Conservation (phyloP, 2,329 filamentous ascomycete species). For the Talaromyces atroroseus region DNA sequence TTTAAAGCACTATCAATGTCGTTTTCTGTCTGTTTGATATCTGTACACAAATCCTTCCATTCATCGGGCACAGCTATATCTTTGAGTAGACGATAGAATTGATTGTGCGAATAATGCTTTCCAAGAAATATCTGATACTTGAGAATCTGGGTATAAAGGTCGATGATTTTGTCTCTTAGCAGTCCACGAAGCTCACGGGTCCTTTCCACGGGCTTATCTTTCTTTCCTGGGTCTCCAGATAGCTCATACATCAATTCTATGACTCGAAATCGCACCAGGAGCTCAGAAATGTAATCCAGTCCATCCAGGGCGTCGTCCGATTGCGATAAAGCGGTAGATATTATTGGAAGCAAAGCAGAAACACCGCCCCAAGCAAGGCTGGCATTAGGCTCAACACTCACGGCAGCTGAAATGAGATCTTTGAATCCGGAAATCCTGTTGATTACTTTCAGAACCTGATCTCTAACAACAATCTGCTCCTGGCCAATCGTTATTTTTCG, state of each 20-base stretch:
- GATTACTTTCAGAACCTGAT: not conserved
- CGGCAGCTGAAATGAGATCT: not conserved
- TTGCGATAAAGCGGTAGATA: not conserved
- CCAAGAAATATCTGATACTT: not conserved
- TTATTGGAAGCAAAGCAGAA: not conserved
- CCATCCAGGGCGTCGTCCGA: not conserved
- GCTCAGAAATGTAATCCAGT: not conserved
- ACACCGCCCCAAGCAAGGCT: not conserved
- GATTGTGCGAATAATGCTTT: not conserved
- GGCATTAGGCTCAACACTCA: not conserved
- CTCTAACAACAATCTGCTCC: not conserved
- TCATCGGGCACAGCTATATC: not conserved
- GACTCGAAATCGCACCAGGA: not conserved
- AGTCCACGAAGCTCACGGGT: not conserved
- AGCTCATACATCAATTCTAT: not conserved
- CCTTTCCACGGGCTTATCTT: not conserved
- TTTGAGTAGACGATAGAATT: not conserved
- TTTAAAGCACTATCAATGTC: not conserved
- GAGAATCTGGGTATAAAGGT: not conserved
- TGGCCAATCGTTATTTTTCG: not conserved
- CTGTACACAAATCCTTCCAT: not conserved
- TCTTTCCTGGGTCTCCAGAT: not conserved
- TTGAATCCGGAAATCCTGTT: not conserved
- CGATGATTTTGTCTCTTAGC: not conserved
- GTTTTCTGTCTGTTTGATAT: not conserved